Evolutionary conservation across 225 moss, liverwort and hornwort species (phyloP).

Genomic region (Pseudoscleropodium purum): DNA sequence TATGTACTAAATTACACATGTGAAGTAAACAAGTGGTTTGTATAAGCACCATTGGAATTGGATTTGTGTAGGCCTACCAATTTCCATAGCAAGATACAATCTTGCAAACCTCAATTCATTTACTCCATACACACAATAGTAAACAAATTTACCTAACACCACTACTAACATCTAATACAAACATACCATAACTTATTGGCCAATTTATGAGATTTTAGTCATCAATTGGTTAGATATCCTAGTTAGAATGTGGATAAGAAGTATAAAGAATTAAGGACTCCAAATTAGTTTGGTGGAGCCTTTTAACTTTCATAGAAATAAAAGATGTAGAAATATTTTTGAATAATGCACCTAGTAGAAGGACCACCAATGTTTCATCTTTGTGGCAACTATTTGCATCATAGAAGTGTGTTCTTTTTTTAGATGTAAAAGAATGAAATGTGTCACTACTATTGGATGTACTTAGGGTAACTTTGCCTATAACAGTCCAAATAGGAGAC

Average conservation of each 20-base stretch:
- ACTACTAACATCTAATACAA: neutral
- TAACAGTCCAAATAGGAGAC: no score
- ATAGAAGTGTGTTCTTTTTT: no score
- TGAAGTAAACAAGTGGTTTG: neutral
- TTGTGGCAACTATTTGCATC: no score
- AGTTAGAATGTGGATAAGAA: neutral
- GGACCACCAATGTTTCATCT: no score
- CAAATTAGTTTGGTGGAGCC: neutral
- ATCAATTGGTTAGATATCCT: neutral
- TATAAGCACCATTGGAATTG: neutral
- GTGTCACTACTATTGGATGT: no score
- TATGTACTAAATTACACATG: neutral
- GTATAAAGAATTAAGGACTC: neutral
- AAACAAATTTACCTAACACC: neutral
- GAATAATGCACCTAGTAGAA: no score
- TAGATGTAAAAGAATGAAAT: no score
- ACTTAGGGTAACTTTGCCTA: no score
- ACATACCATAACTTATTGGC: neutral
- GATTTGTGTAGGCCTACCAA: neutral
- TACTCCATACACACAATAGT: fast-evolving
- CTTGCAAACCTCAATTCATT: neutral
- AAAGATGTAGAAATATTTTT: no score
- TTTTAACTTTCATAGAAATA: neutral
- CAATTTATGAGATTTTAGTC: neutral
- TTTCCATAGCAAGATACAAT: fast-evolving